Base-by-base conservation (phyloP, 2,329 filamentous ascomycete species). In the Verticillium tricorpus region DNA sequence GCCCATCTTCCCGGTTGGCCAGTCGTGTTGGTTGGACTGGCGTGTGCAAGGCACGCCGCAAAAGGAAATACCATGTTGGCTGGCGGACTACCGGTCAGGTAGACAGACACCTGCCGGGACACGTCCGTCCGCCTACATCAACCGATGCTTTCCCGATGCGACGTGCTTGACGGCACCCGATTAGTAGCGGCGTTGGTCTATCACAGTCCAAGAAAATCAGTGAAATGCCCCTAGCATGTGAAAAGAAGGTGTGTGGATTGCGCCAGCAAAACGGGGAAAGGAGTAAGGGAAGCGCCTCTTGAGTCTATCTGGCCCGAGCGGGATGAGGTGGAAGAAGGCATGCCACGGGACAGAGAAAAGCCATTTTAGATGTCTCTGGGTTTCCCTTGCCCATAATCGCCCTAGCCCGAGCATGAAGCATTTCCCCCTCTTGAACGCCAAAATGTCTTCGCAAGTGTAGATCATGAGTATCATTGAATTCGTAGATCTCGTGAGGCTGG, bases 201-300 rank as follows among this genome's bases (percentile, higher is more conserved):
- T 69, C 64, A 66, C 69, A 67, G 55, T 64, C 64, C 59, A 19
- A 31, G 56, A 50, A 57, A 58, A 64, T 67, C 59, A 65, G 65
- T 66, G 58, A 59, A 58, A 19, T 39, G 37, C 57, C 39, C 37
- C 19, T 12, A 54, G 56, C 34, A 28, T 28, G 34, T 58, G n/a
- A 19, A 59, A 54, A 37, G 55, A 34, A 34, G 55, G 28, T 34
- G 34, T 35, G 34, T 35, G 31, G 55, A 35, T 57, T 57, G 55
- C 55, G 32, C 31, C 31, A 35, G 31, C 55, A 57, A 32, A 57
- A 22, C 55, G 34, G 32, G 57, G 25, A 59, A 45, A 31, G 32
- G 32, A 28, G 40, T 45, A 22, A 50, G 58, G 45, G 50, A 59
- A 59, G 40, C 58, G 58, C 58, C 58, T 59, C 39, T 55, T 59